Conservation (phyloP, 345 rosid genomes). For the Sonneratia alba region DNA sequence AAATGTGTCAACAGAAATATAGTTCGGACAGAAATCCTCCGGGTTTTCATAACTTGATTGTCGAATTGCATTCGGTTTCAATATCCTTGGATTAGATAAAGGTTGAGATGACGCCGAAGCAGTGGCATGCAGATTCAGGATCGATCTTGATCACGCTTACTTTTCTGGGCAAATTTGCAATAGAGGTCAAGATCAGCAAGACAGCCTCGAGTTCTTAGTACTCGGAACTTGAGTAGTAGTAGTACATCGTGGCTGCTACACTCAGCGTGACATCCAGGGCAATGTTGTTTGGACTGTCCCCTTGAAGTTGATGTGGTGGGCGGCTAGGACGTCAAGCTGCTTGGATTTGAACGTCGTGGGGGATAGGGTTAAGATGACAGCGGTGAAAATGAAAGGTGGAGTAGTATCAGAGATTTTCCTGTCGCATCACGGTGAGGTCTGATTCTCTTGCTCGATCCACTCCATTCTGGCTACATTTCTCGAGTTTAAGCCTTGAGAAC, state of each 20-base stretch:
- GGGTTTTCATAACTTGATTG: conserved; percentile 16
- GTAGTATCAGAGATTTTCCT: too few species aligned
- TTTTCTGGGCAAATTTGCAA: conserved; percentile 27
- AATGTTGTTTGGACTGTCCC: too few species aligned
- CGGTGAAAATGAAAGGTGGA: too few species aligned
- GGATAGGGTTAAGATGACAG: conserved; percentile 10
- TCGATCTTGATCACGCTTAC: conserved; percentile 13
- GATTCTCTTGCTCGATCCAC: too few species aligned
- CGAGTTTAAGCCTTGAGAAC: too few species aligned
- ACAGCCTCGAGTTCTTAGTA: conserved; percentile 19
- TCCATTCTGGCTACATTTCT: too few species aligned
- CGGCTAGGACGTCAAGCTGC: conserved; percentile 16
- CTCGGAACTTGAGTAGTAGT: too few species aligned
- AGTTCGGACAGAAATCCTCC: not conserved
- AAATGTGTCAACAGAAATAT: not conserved
- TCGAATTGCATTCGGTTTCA: conserved; percentile 18
- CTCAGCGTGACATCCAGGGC: conserved; percentile 12
- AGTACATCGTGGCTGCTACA: conserved; percentile 13
- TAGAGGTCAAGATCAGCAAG: conserved; percentile 23
- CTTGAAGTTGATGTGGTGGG: conserved; percentile 11
- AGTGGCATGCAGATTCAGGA: conserved; percentile 23
- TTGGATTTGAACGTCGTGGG: conserved; percentile 35
- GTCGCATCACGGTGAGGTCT: too few species aligned
- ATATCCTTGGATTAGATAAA: conserved; percentile 5
- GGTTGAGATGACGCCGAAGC: conserved; percentile 19